Evolutionary conservation across 1,284 basidiomycete genomes (phyloP).

Genomic region (Rhodotorula mucilaginosa): DNA sequence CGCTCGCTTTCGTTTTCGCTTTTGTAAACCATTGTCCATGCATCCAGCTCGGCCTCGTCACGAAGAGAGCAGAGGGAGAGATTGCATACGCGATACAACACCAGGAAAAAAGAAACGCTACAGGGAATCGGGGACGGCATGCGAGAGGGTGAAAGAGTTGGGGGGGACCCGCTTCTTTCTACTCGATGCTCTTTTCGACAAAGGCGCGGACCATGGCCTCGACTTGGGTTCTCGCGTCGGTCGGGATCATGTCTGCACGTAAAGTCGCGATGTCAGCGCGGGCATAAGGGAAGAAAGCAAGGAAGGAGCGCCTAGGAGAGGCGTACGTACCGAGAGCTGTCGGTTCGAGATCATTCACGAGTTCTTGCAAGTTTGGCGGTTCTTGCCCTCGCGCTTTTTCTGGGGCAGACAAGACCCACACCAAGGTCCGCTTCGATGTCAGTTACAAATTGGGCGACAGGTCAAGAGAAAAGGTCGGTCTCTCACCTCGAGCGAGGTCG

Average conservation of each 20-base stretch:
- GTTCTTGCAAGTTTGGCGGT: slow-evolving; percentile 22
- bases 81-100: slow-evolving; percentile 12
- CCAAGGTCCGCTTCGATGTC: too few species aligned
- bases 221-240: slow-evolving; percentile 24
- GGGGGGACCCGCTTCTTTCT: not conserved
- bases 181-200: slow-evolving; percentile 40
- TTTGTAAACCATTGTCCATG: not conserved
- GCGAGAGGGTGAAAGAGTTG: not conserved
- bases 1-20: too few species aligned
- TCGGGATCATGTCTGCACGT: slow-evolving; percentile 33
- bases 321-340: slow-evolving; percentile 24
- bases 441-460: not conserved
- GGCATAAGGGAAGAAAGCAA: too few species aligned
- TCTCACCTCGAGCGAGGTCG: slow-evolving; percentile 29
- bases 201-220: slow-evolving; percentile 34
- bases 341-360: slow-evolving; percentile 27
- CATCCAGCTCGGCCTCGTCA: not conserved
- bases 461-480: too few species aligned
- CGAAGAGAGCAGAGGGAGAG: not conserved
- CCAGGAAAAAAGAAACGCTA: not conserved
- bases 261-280: too few species aligned
- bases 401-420: not conserved
- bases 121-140: not conserved
- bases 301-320: too few species aligned
- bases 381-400: slow-evolving; percentile 29